phyloP scores from a whole-genome alignment of 2,329 filamentous ascomycete species.

The Coleophoma cylindrospora region DNA sequence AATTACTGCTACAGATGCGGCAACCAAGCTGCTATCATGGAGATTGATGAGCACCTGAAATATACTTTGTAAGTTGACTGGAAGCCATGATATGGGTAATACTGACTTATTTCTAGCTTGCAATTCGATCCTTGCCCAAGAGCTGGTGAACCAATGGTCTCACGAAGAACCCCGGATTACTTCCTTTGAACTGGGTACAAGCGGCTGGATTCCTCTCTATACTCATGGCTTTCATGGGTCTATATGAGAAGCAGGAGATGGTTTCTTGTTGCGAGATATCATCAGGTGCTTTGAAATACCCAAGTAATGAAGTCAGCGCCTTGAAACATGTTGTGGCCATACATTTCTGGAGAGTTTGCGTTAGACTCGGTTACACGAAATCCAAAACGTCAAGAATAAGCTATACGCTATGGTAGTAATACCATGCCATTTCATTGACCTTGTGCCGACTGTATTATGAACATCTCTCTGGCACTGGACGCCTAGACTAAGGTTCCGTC shows the following conservation, averaged over 20 bases:
- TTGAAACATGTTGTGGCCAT: constrained; percentile 5
- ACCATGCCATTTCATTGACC: too few relatives aligned
- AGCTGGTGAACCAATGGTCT: constrained; percentile 98
- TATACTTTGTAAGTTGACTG: constrained; percentile 87
- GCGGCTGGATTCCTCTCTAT: too few relatives aligned
- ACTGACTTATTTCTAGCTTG: constrained; percentile 57
- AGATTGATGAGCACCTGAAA: constrained; percentile 98
- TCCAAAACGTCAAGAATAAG: constrained; percentile 13
- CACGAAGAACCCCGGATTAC: constrained; percentile 94
- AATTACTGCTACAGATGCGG: constrained; percentile 99
- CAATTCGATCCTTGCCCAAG: constrained; percentile 98
- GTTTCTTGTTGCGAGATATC: too few relatives aligned
- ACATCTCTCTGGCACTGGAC: too few relatives aligned
- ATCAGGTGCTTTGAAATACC: neutral
- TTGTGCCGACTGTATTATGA: too few relatives aligned
- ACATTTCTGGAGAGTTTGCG: constrained; percentile 23
- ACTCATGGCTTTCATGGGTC: too few relatives aligned
- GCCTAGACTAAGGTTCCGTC: too few relatives aligned
- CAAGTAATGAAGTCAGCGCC: constrained; percentile 7
- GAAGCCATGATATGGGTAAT: neutral
- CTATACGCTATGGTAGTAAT: too few relatives aligned
- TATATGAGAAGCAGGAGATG: too few relatives aligned
- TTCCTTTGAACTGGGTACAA: constrained; percentile 67
- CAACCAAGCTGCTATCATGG: constrained; percentile 99
- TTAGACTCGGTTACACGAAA: constrained; percentile 22